Percentiles rank a stretch among this genome's conserved stretches.
Conservation (phyloP, 352 stramenopile genomes). For the Globisporangium splendens region DNA sequence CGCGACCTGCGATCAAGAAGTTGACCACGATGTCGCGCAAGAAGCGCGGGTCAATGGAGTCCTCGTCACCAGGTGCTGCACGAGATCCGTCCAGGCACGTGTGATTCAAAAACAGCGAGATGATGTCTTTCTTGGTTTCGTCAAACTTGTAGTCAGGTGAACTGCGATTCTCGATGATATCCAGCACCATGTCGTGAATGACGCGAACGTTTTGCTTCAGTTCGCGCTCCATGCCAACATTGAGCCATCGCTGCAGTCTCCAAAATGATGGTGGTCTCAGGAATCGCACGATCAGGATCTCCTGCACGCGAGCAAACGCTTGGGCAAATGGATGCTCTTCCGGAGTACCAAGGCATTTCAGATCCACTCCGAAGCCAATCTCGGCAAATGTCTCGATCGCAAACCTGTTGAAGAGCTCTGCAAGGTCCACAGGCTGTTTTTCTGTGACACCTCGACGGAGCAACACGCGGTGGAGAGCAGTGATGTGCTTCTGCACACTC, state of each 20-base stretch:
- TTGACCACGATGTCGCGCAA: conserved; percentile 64
- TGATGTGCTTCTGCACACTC: conserved; percentile 7
- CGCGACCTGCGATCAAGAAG: conserved; percentile 66
- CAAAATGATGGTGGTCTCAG: conserved; percentile 32
- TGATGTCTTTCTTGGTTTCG: conserved; percentile 15
- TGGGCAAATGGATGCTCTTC: conserved; percentile 31
- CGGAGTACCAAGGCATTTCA: conserved; percentile 27
- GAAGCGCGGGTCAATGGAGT: conserved; percentile 20
- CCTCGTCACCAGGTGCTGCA: neutral
- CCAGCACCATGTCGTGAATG: conserved; percentile 33
- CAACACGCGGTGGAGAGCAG: neutral
- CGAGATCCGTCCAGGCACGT: conserved; percentile 12
- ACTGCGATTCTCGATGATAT: conserved; percentile 24
- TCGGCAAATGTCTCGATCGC: conserved; percentile 53
- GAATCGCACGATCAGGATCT: conserved; percentile 26
- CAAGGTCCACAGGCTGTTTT: conserved; percentile 11
- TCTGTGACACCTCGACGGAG: neutral
- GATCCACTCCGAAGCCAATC: conserved; percentile 43
- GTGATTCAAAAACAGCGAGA: conserved; percentile 22
- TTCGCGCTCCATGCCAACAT: conserved; percentile 31
- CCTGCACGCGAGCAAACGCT: conserved; percentile 35
- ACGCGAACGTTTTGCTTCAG: conserved; percentile 28
- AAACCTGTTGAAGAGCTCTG: conserved; percentile 26
- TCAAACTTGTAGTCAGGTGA: neutral
- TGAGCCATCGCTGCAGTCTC: conserved; percentile 35